A percentile compares a stretch with the other conserved stretches of the same genome.
Evolutionary conservation across 1,284 basidiomycete genomes (phyloP).

Genomic region (Inonotus hispidus): DNA sequence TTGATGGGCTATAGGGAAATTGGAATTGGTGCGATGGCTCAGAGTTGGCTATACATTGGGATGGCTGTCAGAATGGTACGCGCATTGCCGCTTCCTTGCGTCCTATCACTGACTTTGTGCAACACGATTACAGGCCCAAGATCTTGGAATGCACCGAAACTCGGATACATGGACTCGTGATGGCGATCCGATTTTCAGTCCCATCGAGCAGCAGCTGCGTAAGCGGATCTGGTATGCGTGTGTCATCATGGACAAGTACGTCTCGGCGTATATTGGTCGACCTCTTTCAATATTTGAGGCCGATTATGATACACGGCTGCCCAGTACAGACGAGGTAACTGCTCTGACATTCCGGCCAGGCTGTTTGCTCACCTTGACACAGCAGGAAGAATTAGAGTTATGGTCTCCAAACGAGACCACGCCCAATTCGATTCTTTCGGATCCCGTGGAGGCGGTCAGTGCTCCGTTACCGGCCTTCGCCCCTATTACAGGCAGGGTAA

Average conservation of each 20-base stretch:
- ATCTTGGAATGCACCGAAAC: slow-evolving; percentile 77
- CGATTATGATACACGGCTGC: slow-evolving; percentile 76
- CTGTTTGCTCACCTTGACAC: not conserved
- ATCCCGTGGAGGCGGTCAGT: slow-evolving; percentile 5
- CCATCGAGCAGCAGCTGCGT: slow-evolving; percentile 66
- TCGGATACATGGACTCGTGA: slow-evolving; percentile 69
- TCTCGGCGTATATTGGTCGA: slow-evolving; percentile 75
- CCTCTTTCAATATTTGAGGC: slow-evolving; percentile 74
- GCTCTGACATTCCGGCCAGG: not conserved
- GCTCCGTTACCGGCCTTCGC: slow-evolving; percentile 19
- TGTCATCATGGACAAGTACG: slow-evolving; percentile 76
- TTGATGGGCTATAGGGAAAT: slow-evolving; percentile 79
- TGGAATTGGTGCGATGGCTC: slow-evolving; percentile 82
- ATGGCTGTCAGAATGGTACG: slow-evolving; percentile 66
- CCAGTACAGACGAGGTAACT: slow-evolving; percentile 55
- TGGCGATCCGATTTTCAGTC: slow-evolving; percentile 55
- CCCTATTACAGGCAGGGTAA: slow-evolving; percentile 44
- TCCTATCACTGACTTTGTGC: not conserved
- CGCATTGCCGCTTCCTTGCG: not conserved
- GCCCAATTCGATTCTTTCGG: slow-evolving; percentile 22
- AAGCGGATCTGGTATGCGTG: slow-evolving; percentile 80
- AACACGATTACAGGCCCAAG: slow-evolving; percentile 54
- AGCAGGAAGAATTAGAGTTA: slow-evolving; percentile 60
- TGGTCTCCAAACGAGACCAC: slow-evolving; percentile 43
- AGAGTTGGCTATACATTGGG: slow-evolving; percentile 78